Percentiles rank a stretch among this genome's conserved stretches.
phyloP scores from a whole-genome alignment of 192 early-diverging fungal species.

The Coemansia sp. region DNA sequence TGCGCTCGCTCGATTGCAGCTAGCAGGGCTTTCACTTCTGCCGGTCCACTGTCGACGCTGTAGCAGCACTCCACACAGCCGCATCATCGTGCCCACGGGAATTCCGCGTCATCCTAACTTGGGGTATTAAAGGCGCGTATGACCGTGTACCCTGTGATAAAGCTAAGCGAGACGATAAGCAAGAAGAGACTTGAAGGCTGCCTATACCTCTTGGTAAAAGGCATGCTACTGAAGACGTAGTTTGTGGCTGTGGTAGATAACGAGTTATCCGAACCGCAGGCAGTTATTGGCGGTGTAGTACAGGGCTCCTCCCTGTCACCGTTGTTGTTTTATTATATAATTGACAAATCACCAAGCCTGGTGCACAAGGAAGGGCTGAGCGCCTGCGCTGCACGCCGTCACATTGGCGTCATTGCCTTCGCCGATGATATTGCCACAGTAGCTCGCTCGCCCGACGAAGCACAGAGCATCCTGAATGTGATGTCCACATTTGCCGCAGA shows the following conservation, averaged over 20 bases:
- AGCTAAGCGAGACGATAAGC: not conserved
- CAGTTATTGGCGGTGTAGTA: not conserved
- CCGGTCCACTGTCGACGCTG: no score
- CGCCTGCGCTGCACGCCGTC: not conserved
- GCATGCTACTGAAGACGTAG: not conserved
- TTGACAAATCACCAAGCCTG: not conserved
- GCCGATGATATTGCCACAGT: no score
- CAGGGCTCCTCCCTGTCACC: constrained; percentile 13
- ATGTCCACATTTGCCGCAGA: not conserved
- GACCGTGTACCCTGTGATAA: no score
- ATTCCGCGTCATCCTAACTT: no score
- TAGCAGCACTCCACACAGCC: no score
- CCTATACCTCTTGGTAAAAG: not conserved
- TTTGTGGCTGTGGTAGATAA: not conserved
- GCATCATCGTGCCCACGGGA: no score
- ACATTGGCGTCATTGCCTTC: not conserved
- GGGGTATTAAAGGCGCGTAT: no score
- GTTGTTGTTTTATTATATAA: constrained; percentile 3
- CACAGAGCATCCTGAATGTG: not conserved
- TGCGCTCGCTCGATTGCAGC: no score
- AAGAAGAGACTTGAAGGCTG: not conserved
- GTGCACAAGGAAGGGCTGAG: not conserved
- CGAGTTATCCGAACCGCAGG: not conserved
- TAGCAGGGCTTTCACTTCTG: no score
- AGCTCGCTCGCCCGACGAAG: no score